A percentile compares a stretch with the other conserved stretches of the same genome.
These are phyloP conservation scores for Chaetomium sp. DNA, from an alignment of 2,329 filamentous ascomycete genomes.

Conservation along the genomic window DNA sequence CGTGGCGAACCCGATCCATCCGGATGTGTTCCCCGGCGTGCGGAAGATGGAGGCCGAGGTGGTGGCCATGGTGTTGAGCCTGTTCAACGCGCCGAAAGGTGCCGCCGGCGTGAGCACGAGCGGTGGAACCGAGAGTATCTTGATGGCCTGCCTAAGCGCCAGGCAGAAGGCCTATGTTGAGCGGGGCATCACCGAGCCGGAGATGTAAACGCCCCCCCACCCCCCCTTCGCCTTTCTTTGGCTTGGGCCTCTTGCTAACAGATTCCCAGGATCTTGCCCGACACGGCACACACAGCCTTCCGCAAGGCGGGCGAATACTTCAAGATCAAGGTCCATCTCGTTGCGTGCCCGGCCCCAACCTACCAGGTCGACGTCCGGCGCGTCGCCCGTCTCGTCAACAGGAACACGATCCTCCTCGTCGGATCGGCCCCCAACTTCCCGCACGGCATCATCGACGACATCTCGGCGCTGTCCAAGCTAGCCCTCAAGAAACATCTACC, in stretches of 20 bases:
- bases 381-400: slow-evolving; percentile 84
- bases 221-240: background rate
- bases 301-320: slow-evolving; percentile 95
- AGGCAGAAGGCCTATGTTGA: slow-evolving; percentile 86
- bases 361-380: slow-evolving; percentile 82
- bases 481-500: slow-evolving; percentile 79
- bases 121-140: slow-evolving; percentile 92
- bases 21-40: slow-evolving; percentile 96
- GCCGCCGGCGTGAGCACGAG: slow-evolving; percentile 88
- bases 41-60: slow-evolving; percentile 99
- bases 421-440: slow-evolving; percentile 97
- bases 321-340: slow-evolving; percentile 90
- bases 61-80: slow-evolving; percentile 86
- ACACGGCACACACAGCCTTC: slow-evolving; percentile 95
- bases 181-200: slow-evolving; percentile 85
- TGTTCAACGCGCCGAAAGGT: slow-evolving; percentile 88
- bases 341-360: slow-evolving; percentile 78
- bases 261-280: slow-evolving; percentile 75
- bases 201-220: slow-evolving; percentile 68
- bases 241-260: slow-evolving; percentile 24
- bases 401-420: slow-evolving; percentile 90
- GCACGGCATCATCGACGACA: slow-evolving; percentile 97
- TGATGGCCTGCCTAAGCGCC: slow-evolving; percentile 91
- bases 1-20: slow-evolving; percentile 94
- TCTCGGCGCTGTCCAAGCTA: slow-evolving; percentile 78